Percentiles rank a stretch among this genome's conserved stretches.
These are phyloP conservation scores for Fraxinus latifolia DNA, from an alignment of 305 asterid genomes.

Conservation along the genomic window DNA sequence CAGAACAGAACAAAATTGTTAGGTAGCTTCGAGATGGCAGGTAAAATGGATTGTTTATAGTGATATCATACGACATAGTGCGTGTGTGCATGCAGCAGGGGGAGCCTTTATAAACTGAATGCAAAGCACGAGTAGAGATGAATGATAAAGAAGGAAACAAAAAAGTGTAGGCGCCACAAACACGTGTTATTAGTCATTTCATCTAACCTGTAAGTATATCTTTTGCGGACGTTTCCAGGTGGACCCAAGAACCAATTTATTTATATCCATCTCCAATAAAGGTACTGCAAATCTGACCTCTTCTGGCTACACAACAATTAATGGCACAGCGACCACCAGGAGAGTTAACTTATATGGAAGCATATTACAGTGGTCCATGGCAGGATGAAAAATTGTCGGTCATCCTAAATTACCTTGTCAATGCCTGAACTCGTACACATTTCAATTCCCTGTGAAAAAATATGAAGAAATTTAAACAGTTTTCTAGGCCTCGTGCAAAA, in stretches of 20 bases:
- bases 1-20: not conserved
- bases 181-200: not conserved
- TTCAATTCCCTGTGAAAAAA: conserved; percentile 74
- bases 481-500: not conserved
- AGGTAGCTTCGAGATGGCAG: conserved; percentile 3
- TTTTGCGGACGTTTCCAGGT: conserved; percentile 78
- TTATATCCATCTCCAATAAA: conserved; percentile 71
- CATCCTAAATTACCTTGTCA: conserved; percentile 59
- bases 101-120: not conserved
- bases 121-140: not conserved
- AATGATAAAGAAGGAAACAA: not conserved
- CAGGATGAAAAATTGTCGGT: conserved; percentile 16
- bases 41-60: not conserved
- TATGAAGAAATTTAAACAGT: conserved; percentile 18
- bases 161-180: not conserved
- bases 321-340: conserved; percentile 37
- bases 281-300: conserved; percentile 94
- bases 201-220: conserved; percentile 72
- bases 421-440: conserved; percentile 56
- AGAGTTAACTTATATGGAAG: conserved; percentile 23
- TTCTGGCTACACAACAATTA: conserved; percentile 68
- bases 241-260: conserved; percentile 71
- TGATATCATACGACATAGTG: not conserved
- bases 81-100: not conserved
- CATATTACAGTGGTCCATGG: conserved; percentile 1